Percentiles rank a stretch among this genome's conserved stretches.
phyloP scores from a whole-genome alignment of 176 grass and related monocot genomes.

The Oryza glumipatula region DNA sequence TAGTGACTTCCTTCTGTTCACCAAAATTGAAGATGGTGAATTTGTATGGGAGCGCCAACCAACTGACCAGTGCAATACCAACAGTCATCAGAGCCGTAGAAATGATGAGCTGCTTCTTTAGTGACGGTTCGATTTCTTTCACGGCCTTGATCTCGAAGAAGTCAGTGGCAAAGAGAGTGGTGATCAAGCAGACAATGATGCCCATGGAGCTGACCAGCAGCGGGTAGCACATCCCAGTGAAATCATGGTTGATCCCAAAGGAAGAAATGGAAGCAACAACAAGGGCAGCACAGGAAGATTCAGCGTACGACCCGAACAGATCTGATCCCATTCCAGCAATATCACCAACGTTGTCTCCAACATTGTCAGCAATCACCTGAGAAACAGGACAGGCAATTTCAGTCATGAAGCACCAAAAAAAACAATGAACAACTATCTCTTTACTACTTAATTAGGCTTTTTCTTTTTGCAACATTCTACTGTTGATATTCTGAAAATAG shows the following conservation, averaged over 20 bases:
- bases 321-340: conserved; percentile 67
- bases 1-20: conserved; percentile 46
- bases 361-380: conserved; percentile 66
- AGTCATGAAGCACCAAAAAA: not conserved
- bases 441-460: not conserved
- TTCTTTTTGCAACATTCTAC: not conserved
- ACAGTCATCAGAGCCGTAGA: conserved; percentile 49
- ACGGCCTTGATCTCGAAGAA: conserved; percentile 56
- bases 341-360: conserved; percentile 64
- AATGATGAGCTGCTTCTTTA: conserved; percentile 58
- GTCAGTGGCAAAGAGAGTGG: conserved; percentile 61
- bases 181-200: conserved; percentile 55
- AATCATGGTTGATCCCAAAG: conserved; percentile 58
- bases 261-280: conserved; percentile 66
- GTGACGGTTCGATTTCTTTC: conserved; percentile 51
- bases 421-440: not conserved
- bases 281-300: conserved; percentile 59
- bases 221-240: conserved; percentile 60
- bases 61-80: conserved; percentile 54
- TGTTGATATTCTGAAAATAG: not conserved
- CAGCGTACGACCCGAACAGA: conserved; percentile 62
- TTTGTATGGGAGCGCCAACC: conserved; percentile 47
- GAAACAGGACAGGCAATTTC: not conserved
- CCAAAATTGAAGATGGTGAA: conserved; percentile 68
- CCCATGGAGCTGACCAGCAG: conserved; percentile 59